Percentiles rank a stretch among this genome's conserved stretches.
These are phyloP conservation scores for Agarophyton chilense DNA, from an alignment of 23 red algal genomes.

Conservation along the genomic window DNA sequence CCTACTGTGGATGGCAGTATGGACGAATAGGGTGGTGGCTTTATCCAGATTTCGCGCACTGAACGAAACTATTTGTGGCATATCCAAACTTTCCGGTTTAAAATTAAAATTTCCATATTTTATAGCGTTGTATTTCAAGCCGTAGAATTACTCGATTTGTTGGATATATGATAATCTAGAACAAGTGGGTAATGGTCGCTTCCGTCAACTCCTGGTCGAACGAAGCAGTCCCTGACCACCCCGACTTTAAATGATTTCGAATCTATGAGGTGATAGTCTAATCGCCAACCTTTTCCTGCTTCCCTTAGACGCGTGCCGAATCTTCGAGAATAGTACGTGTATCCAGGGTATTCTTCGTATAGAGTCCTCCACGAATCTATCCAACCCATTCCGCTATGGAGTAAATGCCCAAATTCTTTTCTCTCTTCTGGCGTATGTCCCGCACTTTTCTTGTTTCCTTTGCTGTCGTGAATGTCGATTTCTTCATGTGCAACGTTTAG, in stretches of 20 bases:
- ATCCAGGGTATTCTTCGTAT: slow-evolving; percentile 58
- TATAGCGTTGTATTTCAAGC: too few relatives aligned
- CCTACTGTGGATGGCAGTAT: too few relatives aligned
- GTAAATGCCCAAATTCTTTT: slow-evolving; percentile 64
- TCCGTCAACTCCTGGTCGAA: slow-evolving; percentile 37
- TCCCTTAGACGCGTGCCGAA: slow-evolving; percentile 38
- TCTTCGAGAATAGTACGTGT: slow-evolving; percentile 67
- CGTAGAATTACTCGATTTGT: too few relatives aligned
- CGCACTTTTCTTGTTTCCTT: slow-evolving; percentile 76
- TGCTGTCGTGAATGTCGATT: slow-evolving; percentile 88
- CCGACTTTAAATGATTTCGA: slow-evolving; percentile 6
- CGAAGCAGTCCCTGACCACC: slow-evolving; percentile 21
- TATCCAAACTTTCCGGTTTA: too few relatives aligned
- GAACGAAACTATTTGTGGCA: too few relatives aligned
- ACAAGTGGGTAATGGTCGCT: slow-evolving; percentile 61
- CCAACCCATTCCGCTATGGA: slow-evolving; percentile 55
- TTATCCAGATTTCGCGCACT: too few relatives aligned
- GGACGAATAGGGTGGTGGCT: too few relatives aligned
- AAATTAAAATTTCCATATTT: too few relatives aligned
- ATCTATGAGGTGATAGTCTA: slow-evolving; percentile 80
- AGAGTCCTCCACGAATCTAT: slow-evolving; percentile 75
- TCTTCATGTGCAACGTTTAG: slow-evolving; percentile 82
- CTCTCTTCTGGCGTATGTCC: slow-evolving; percentile 90
- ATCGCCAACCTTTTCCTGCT: slow-evolving; percentile 81
- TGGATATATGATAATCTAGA: slow-evolving; percentile 26